These are phyloP conservation scores for Protostelium mycophagum DNA, from an alignment of 78 protist species.

Conservation along the genomic window DNA sequence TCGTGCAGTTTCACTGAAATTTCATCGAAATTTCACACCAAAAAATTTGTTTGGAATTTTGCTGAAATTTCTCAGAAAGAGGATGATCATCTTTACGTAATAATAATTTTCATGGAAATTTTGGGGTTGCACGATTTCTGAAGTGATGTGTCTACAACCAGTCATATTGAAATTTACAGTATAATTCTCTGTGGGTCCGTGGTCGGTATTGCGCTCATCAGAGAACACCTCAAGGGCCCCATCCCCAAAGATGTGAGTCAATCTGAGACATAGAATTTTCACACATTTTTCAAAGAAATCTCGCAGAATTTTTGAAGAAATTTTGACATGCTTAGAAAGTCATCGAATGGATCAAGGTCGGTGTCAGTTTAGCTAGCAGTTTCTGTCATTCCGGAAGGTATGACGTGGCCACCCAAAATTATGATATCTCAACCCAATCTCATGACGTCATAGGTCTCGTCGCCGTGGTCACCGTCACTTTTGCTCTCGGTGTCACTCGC, in stretches of 20 bases:
- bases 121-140: too few relatives aligned
- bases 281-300: too few relatives aligned
- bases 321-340: not conserved
- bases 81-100: too few relatives aligned
- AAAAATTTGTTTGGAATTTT: too few relatives aligned
- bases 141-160: too few relatives aligned
- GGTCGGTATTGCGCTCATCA: not conserved
- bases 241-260: not conserved
- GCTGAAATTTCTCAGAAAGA: too few relatives aligned
- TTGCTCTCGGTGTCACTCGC: constrained; percentile 82
- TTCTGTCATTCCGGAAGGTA: constrained; percentile 90
- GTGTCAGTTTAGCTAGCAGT: constrained; percentile 88
- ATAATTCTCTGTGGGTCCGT: not conserved
- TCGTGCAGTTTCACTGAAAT: too few relatives aligned
- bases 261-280: too few relatives aligned
- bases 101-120: too few relatives aligned
- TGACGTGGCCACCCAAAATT: not conserved
- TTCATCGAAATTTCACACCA: too few relatives aligned
- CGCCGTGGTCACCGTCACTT: constrained; percentile 81
- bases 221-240: not conserved
- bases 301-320: too few relatives aligned
- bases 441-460: too few relatives aligned
- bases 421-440: not conserved
- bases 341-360: constrained; percentile 48
- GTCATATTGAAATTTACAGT: not conserved